Evolutionary conservation across 2,329 filamentous ascomycete species (phyloP), one percentile per base, ranked within the genome.

Genomic region (Fusarium xyrophilum): DNA sequence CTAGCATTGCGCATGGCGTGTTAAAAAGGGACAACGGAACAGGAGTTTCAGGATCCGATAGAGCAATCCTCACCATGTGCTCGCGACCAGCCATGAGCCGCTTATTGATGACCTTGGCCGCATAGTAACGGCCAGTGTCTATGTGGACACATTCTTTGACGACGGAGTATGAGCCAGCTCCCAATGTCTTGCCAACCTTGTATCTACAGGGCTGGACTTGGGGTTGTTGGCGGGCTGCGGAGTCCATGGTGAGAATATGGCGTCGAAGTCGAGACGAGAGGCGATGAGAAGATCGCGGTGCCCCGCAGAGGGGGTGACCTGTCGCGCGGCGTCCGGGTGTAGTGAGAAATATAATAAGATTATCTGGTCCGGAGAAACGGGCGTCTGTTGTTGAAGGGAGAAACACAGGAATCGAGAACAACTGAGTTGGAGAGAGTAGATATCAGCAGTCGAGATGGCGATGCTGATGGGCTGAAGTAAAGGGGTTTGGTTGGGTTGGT

Each of bases 121-220:
- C 96, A 89, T 98, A 99, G 81, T 97, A 98, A 71, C 94, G 89
- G 46, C 95, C 95, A 1, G 96, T 98, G 74, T 98, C 95, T 76
- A 98, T 98, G 79, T 99, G 96, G 30, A 98, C 94, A 78, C 96
- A 99, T 82, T 99, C 96, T 80, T 98, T 98, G 68, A 99, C 96
- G 51, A 98, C 96, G 38, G 94, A 97, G 82, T 99, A 99, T 60
- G 94, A 97, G 69, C 96, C 96, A 35, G 96, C 94, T 68, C 96
- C 96, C 58, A 99, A 84, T 27, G 96, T 98, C 86, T 99, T 99
- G 69, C 96, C 96, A 10, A 97, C 97, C 84, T 98, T 99, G 86
- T 99, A 99, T 73, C 94, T 89, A 79, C 95, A 99, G 74, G 96
- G 94, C 81, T 98, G 94, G 68, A 98, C 88, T 79, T 93, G 90